Evolutionary conservation across 1,284 basidiomycete species (phyloP), one percentile per base, ranked within the genome.

Genomic region (Rhodotorula sp.): DNA sequence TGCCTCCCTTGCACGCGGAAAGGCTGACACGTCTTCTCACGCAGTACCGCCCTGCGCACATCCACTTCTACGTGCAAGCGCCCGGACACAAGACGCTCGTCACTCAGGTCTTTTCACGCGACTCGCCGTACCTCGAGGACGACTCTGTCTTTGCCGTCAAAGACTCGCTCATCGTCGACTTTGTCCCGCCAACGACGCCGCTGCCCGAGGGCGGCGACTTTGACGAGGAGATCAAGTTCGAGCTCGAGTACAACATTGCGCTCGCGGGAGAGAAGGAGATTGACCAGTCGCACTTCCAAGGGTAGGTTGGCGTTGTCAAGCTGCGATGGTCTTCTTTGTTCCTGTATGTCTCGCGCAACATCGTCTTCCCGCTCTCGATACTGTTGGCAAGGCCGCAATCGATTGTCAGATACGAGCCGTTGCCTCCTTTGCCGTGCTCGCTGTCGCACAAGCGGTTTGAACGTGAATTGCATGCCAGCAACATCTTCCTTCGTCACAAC

Each of bases 81-180:
- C 66, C 61, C 1, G 78, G 76, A 42, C 77, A 79, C 77, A 77
- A 77, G 68, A 75, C 75, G 4, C 76, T 80, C 23, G 77, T 80
- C 16, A 80, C 79, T 0, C 80, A 80, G 70, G 73, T 83, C 64
- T 83, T 82, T 60, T 80, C 81, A 68, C 67, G 74, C 58, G 77
- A 80, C 48, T 81, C 80, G 71, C 70, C 80, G 41, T 82, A 82
- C 69, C 77, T 83, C 48, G 78, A 79, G 54, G 79, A 80, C 54
- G 82, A 83, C 65, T 74, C 81, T 19, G 82, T 83, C 52, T 83
- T 83, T 60, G 82, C 82, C 25, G 81, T 82, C 73, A 82, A 82
- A 76, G 76, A 79, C 63, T 77, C 73, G 34, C 76, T 81, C 45
- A 74, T 80, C 13, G 77, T 81, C 64, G 78, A 81, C 53, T 81